These are phyloP conservation scores for Eragrostis tef DNA, from an alignment of 202 grass and related monocot species.

Conservation along the genomic window DNA sequence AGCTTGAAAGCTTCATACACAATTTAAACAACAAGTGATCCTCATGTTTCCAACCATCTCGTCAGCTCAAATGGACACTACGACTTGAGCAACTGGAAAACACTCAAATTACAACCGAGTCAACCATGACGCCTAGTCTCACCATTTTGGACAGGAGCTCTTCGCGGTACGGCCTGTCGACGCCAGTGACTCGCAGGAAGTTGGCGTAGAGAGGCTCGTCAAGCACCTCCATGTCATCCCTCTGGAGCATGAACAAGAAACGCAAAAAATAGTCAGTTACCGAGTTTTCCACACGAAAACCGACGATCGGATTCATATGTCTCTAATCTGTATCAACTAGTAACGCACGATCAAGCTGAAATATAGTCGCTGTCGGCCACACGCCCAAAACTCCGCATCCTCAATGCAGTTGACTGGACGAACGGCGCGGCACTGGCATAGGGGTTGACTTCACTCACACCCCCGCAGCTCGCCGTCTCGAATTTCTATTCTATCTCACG, in stretches of 20 bases:
- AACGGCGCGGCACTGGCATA: not conserved
- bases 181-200: constrained; percentile 64
- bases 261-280: not conserved
- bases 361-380: not conserved
- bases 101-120: not conserved
- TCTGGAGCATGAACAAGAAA: constrained; percentile 41
- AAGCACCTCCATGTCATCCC: constrained; percentile 87
- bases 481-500: too few species aligned
- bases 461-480: too few species aligned
- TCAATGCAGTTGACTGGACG: not conserved
- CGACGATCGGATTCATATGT: not conserved
- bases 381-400: not conserved
- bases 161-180: constrained; percentile 75
- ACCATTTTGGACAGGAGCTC: constrained; percentile 85
- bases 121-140: constrained; percentile 7
- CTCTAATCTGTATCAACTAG: not conserved
- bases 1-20: not conserved
- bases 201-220: constrained; percentile 97
- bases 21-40: not conserved
- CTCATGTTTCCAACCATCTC: not conserved
- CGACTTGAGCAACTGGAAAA: not conserved
- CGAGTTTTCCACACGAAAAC: not conserved
- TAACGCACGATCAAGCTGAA: not conserved
- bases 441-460: too few species aligned
- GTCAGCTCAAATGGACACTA: not conserved